Conservation (phyloP, 257 asterid genomes). For the Capsicum baccatum region DNA sequence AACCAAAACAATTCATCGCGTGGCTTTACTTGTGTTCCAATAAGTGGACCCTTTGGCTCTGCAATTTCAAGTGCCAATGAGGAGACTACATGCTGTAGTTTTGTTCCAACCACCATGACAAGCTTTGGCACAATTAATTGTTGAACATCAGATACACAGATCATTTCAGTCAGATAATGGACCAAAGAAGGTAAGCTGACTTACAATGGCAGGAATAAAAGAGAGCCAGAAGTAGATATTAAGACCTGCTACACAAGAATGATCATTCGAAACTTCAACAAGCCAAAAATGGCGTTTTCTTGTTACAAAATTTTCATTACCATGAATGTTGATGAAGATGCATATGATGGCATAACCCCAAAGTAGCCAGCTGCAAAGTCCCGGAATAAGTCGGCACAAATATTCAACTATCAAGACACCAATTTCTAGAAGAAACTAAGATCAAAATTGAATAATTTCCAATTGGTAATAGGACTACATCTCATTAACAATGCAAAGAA, state of each 20-base stretch:
- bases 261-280: slow-evolving; percentile 13
- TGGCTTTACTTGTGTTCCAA: slow-evolving; percentile 73
- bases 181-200: slow-evolving; percentile 33
- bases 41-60: slow-evolving; percentile 57
- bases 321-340: slow-evolving; percentile 85
- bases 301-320: slow-evolving; percentile 44
- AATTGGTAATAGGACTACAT: neutral
- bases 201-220: slow-evolving; percentile 81
- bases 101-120: slow-evolving; percentile 87
- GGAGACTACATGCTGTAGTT: slow-evolving; percentile 90
- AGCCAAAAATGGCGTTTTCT: neutral
- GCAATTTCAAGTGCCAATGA: slow-evolving; percentile 82
- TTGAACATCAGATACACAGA: slow-evolving; percentile 34
- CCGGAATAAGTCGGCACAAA: slow-evolving; percentile 17
- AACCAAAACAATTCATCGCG: slow-evolving; percentile 88
- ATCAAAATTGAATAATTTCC: neutral
- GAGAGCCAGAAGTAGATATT: slow-evolving; percentile 91
- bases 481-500: neutral
- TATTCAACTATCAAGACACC: neutral
- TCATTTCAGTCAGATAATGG: neutral
- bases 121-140: slow-evolving; percentile 51
- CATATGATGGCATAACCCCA: slow-evolving; percentile 93
- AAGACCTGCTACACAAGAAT: slow-evolving; percentile 63
- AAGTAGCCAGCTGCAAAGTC: slow-evolving; percentile 80
- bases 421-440: neutral